Conservation (phyloP, 2,329 filamentous ascomycete species). For the Pseudogymnoascus sp. region DNA sequence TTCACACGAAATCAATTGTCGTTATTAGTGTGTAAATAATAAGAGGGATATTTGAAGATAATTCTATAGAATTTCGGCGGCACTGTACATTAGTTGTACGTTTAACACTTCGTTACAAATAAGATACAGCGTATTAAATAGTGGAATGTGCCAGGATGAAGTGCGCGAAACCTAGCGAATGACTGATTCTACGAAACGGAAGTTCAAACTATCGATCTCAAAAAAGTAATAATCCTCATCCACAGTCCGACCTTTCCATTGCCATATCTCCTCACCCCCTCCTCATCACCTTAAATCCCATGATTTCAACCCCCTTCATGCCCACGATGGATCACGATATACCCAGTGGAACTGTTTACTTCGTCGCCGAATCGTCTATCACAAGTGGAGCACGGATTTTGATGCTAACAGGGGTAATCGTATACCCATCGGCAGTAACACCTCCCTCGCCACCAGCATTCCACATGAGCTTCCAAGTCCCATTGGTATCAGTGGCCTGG, state of each 20-base stretch:
- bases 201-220: neutral
- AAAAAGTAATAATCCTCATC: neutral
- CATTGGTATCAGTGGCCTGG: constrained; percentile 13
- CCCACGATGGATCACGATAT: neutral
- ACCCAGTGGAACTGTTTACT: neutral
- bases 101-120: neutral
- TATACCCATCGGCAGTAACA: neutral
- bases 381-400: neutral
- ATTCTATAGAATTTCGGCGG: neutral
- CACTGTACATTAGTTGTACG: neutral
- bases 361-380: neutral
- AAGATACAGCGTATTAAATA: neutral
- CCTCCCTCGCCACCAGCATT: constrained; percentile 12
- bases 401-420: neutral
- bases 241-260: neutral
- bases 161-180: neutral
- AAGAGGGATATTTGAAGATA: neutral
- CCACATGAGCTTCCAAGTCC: constrained; percentile 22
- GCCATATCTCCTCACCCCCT: neutral
- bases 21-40: neutral
- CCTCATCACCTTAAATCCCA: neutral
- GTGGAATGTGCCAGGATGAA: neutral
- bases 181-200: neutral
- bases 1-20: neutral
- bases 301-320: neutral